A percentile compares a stretch with the other conserved stretches of the same genome.
Evolutionary conservation across 352 stramenopile genomes (phyloP).

Genomic region (Globisporangium takayamanum): DNA sequence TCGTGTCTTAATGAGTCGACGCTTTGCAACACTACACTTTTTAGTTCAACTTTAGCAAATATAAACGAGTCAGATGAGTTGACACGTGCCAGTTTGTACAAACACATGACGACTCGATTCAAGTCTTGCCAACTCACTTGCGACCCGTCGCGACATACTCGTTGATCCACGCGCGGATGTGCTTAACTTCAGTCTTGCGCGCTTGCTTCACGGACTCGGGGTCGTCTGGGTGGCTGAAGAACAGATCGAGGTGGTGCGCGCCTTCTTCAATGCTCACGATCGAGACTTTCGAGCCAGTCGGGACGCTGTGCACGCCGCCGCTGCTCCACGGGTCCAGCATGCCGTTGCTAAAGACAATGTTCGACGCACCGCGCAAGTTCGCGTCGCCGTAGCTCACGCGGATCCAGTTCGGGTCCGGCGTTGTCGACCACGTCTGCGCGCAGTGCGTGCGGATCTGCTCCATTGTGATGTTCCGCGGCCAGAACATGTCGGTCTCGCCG

Average conservation of each 20-base stretch:
- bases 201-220: conserved; percentile 66
- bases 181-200: conserved; percentile 64
- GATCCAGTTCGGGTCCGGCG: conserved; percentile 69
- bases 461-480: conserved; percentile 58
- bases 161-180: conserved; percentile 83
- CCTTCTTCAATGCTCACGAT: conserved; percentile 74
- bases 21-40: too few species aligned
- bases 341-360: conserved; percentile 96
- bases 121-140: neutral
- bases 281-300: conserved; percentile 43
- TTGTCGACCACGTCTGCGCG: conserved; percentile 52
- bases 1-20: too few species aligned
- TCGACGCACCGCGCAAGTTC: conserved; percentile 61
- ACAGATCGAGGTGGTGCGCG: conserved; percentile 90
- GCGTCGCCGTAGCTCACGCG: conserved; percentile 70
- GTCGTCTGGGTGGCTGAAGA: conserved; percentile 89
- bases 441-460: conserved; percentile 57
- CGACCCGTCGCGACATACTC: conserved; percentile 31
- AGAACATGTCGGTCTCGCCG: conserved; percentile 91
- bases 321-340: conserved; percentile 91
- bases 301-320: conserved; percentile 71
- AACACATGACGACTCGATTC: neutral
- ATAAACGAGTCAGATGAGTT: too few species aligned
- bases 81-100: neutral
- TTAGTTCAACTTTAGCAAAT: too few species aligned